These are phyloP conservation scores for Clohesyomyces aquaticus DNA, from an alignment of 495 filamentous ascomycete genomes.

Conservation along the genomic window DNA sequence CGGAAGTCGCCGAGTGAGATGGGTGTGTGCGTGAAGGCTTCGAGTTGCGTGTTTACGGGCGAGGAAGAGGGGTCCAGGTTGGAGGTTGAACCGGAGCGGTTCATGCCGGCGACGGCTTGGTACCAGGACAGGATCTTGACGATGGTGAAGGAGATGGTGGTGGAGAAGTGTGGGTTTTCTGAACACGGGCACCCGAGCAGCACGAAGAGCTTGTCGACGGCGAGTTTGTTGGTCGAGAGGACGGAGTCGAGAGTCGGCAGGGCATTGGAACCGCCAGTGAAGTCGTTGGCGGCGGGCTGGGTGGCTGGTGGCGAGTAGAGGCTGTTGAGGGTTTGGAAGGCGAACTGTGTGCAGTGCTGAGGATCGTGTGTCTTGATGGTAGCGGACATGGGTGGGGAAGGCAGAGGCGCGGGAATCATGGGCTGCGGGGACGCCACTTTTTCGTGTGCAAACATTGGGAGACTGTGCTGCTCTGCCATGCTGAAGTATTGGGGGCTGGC, in stretches of 20 bases:
- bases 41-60: conserved; percentile 21
- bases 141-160: conserved; percentile 39
- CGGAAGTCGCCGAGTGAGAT: conserved; percentile 25
- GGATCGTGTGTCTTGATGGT: conserved; percentile 24
- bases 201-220: conserved; percentile 36
- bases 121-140: conserved; percentile 39
- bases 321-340: conserved; percentile 34
- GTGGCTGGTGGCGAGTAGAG: conserved; percentile 33
- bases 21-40: conserved; percentile 30
- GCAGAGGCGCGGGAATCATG: conserved; percentile 29
- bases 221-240: conserved; percentile 36
- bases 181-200: conserved; percentile 37
- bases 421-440: conserved; percentile 31
- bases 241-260: conserved; percentile 37
- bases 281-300: conserved; percentile 34
- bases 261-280: conserved; percentile 23
- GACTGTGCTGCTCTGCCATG: conserved; percentile 19
- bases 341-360: conserved; percentile 33
- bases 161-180: conserved; percentile 37
- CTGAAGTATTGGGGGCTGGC: conserved; percentile 28
- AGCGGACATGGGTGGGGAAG: conserved; percentile 28
- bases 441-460: conserved; percentile 16
- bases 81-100: conserved; percentile 1
- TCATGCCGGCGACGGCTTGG: conserved; percentile 33
- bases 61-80: too few relatives aligned